Conservation (phyloP, 2,329 filamentous ascomycete genomes). For the Verticillium klebahnii region DNA sequence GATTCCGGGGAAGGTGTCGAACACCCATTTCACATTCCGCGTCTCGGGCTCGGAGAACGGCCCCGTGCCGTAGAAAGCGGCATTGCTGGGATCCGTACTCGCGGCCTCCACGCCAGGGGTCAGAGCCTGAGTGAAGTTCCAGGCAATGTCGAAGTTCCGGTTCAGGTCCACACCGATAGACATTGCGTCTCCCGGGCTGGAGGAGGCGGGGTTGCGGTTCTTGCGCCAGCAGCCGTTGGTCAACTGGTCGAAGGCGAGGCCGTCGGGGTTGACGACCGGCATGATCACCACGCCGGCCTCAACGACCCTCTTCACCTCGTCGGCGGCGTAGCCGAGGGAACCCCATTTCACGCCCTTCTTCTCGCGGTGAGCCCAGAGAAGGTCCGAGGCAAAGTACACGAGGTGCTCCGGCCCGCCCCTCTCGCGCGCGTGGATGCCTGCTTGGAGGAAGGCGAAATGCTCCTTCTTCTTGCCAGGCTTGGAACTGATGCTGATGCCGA, state of each 20-base stretch:
- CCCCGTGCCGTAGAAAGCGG: constrained; percentile 38
- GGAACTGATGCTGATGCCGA: constrained; percentile 38
- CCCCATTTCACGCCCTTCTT: constrained; percentile 48
- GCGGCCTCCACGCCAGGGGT: constrained; percentile 23
- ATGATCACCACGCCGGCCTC: constrained; percentile 49
- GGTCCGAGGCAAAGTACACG: constrained; percentile 53
- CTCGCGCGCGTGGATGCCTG: constrained; percentile 53
- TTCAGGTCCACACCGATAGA: constrained; percentile 48
- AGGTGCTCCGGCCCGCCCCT: constrained; percentile 52
- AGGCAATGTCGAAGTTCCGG: constrained; percentile 54
- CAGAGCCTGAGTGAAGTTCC: constrained; percentile 43
- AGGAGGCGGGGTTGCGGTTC: constrained; percentile 43
- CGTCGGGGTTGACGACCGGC: constrained; percentile 50
- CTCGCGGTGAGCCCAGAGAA: constrained; percentile 47
- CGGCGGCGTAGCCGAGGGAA: constrained; percentile 43
- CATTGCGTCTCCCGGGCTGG: constrained; percentile 18
- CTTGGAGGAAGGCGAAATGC: constrained; percentile 42
- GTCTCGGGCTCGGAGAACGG: constrained; percentile 46
- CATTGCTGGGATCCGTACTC: constrained; percentile 28
- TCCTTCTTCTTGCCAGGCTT: constrained; percentile 25
- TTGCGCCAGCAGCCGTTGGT: constrained; percentile 50
- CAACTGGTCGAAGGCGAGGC: constrained; percentile 45
- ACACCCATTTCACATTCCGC: constrained; percentile 40
- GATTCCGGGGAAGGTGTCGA: constrained; percentile 40
- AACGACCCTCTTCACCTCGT: constrained; percentile 46